These are phyloP conservation scores for Botrytis porri DNA, from an alignment of 2,329 filamentous ascomycete genomes.

Conservation along the genomic window DNA sequence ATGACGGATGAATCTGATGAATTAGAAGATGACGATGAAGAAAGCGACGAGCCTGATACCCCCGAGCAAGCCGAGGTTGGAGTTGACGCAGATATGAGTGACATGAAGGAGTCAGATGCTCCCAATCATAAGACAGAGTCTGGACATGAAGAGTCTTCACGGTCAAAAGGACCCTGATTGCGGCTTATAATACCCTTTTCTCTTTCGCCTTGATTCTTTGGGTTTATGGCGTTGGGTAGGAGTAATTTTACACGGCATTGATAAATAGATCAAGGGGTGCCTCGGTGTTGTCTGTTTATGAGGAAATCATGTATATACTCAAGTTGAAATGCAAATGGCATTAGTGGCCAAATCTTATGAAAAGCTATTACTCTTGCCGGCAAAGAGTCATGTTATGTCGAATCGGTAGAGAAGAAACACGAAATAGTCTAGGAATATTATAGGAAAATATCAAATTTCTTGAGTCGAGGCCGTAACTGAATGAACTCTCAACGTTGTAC, in stretches of 20 bases:
- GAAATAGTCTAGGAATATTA: neutral
- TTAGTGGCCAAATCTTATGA: neutral
- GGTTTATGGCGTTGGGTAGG: slow-evolving; percentile 17
- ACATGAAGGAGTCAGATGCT: slow-evolving; percentile 35
- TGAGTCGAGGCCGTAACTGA: neutral
- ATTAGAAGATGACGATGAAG: slow-evolving; percentile 23
- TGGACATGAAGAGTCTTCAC: neutral
- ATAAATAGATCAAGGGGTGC: slow-evolving; percentile 5
- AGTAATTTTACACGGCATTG: slow-evolving; percentile 7
- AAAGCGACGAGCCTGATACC: slow-evolving; percentile 37
- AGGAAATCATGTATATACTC: slow-evolving; percentile 12
- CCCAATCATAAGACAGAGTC: slow-evolving; percentile 24
- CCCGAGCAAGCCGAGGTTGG: slow-evolving; percentile 29
- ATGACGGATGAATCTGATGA: slow-evolving; percentile 21
- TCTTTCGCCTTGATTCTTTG: slow-evolving; percentile 11
- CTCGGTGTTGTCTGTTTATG: neutral
- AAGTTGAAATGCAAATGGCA: slow-evolving; percentile 11
- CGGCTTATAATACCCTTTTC: slow-evolving; percentile 12
- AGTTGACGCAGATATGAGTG: slow-evolving; percentile 34
- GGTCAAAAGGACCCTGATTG: neutral
- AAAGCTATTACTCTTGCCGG: neutral
- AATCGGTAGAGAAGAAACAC: neutral
- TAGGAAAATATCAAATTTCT: neutral
- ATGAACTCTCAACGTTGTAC: neutral
- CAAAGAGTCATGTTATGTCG: neutral